A percentile compares a stretch with the other conserved stretches of the same genome.
Conservation (phyloP, 345 rosid genomes). For the Toxicodendron radicans region DNA sequence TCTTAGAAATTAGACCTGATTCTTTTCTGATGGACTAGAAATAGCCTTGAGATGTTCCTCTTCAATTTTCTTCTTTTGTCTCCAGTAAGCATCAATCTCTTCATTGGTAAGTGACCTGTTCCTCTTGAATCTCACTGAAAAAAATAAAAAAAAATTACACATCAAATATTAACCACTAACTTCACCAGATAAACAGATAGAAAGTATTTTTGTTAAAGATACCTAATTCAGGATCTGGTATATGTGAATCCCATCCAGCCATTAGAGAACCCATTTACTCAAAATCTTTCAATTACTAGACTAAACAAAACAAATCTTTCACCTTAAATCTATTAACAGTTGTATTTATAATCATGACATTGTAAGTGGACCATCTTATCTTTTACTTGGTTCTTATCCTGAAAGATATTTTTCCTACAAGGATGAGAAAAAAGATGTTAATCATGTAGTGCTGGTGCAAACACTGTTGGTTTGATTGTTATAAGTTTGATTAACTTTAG, state of each 20-base stretch:
- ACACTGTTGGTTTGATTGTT: not conserved
- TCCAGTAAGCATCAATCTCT: slow-evolving; percentile 82
- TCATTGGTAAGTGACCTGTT: slow-evolving; percentile 70
- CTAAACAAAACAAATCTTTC: not conserved
- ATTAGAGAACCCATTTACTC: slow-evolving; percentile 84
- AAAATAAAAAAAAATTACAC: not conserved
- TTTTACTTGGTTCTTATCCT: slow-evolving; percentile 32
- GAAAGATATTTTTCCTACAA: not conserved
- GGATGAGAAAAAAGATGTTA: not conserved
- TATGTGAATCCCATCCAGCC: slow-evolving; percentile 92
- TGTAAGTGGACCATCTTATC: not conserved
- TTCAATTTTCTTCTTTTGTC: slow-evolving; percentile 54
- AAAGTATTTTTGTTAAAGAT: not conserved
- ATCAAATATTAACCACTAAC: not conserved
- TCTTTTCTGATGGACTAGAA: slow-evolving; percentile 23
- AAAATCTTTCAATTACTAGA: not conserved
- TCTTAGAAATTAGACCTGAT: slow-evolving; percentile 17
- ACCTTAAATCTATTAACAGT: not conserved
- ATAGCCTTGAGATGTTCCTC: slow-evolving; percentile 54
- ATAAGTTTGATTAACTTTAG: not conserved
- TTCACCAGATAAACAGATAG: not conserved
- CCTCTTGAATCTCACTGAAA: slow-evolving; percentile 49
- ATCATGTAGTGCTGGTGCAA: not conserved
- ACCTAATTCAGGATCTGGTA: slow-evolving; percentile 53
- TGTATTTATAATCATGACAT: not conserved